Base-by-base conservation (phyloP, 2,329 filamentous ascomycete genomes). In the Fonsecaea nubica region DNA sequence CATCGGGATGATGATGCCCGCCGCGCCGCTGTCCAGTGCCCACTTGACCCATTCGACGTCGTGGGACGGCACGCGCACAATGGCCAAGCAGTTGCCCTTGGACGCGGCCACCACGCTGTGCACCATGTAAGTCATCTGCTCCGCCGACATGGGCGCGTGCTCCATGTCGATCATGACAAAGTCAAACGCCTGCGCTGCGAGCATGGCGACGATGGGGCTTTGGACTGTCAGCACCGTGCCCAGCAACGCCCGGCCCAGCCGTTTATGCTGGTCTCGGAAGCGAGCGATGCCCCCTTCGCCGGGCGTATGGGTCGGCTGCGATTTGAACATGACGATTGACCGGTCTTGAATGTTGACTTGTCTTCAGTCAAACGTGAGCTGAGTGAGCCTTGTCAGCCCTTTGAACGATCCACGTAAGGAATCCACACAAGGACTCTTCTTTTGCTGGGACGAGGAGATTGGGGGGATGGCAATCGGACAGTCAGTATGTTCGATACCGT, bases 31-130 rank as follows among this genome's bases (percentile, higher is more conserved):
- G 71, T 88, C 86, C 53, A 88, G 79, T 9, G 85, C 86, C 58
- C 85, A 78, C 74, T 88, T 87, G 65, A 87, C 83, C 84, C 87
- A 86, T 84, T 84, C 87, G 62, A 82, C 79, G 75, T 87, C 84
- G 62, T 85, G 85, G 35, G 83, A 83, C 15, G 84, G 80, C 38
- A 87, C 82, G 64, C 77, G 75, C 12, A 82, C 78, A 62, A 82
- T 76, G 1, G 79, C 78, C 18, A 45, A 21, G 66, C 79, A 80
- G 36, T 77, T 77, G 18, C 79, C 79, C 45, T 75, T 75, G 32
- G 75, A 75, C 2, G 78, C 77, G 68, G 52, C 30, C 13, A 58
- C 58, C 12, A 81, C 77, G 15, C 79, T 79, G 53, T 81, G 82
- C 6, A 86, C 82, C 60, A 66, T 55, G 1, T 48, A 42, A 2